phyloP scores from a whole-genome alignment of 768 basidiomycete genomes.

The Tremella yokohamensis region DNA sequence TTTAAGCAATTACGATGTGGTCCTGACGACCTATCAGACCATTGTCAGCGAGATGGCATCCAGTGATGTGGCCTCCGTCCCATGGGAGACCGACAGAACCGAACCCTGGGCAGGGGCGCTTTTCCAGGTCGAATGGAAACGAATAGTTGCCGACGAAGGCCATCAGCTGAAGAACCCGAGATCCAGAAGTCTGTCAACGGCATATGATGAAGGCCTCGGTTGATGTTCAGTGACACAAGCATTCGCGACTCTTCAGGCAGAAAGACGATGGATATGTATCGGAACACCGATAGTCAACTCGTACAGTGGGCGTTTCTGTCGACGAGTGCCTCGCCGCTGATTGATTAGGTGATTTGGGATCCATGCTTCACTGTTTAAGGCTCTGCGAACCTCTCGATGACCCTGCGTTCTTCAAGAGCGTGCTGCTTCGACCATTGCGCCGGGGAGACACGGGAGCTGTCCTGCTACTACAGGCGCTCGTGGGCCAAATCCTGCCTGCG shows the following conservation, averaged over 20 bases:
- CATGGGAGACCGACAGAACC: conserved; percentile 54
- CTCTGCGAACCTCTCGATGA: conserved; percentile 83
- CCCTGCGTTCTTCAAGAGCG: conserved; percentile 70
- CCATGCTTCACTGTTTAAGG: conserved; percentile 74
- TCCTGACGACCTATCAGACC: conserved; percentile 42
- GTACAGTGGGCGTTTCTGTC: conserved; percentile 7
- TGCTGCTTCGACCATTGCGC: conserved; percentile 73
- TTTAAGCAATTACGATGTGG: conserved; percentile 35
- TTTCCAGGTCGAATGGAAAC: conserved; percentile 77
- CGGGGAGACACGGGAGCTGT: conserved; percentile 65
- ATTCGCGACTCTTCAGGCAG: conserved; percentile 30
- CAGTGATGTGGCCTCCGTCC: neutral
- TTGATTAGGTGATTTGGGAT: conserved; percentile 75
- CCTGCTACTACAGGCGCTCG: conserved; percentile 58
- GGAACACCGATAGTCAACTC: conserved; percentile 83
- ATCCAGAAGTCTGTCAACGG: conserved; percentile 71
- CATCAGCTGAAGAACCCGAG: conserved; percentile 80
- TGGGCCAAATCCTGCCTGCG: conserved; percentile 17
- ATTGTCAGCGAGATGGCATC: conserved; percentile 9
- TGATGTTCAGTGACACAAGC: conserved; percentile 27
- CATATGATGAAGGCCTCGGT: conserved; percentile 53
- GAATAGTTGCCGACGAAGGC: conserved; percentile 83
- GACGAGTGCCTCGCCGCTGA: conserved; percentile 56
- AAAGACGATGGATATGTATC: conserved; percentile 49
- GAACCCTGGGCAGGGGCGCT: conserved; percentile 55